phyloP scores from a whole-genome alignment of 805 yeast species.

The Wickerhamomyces alni region DNA sequence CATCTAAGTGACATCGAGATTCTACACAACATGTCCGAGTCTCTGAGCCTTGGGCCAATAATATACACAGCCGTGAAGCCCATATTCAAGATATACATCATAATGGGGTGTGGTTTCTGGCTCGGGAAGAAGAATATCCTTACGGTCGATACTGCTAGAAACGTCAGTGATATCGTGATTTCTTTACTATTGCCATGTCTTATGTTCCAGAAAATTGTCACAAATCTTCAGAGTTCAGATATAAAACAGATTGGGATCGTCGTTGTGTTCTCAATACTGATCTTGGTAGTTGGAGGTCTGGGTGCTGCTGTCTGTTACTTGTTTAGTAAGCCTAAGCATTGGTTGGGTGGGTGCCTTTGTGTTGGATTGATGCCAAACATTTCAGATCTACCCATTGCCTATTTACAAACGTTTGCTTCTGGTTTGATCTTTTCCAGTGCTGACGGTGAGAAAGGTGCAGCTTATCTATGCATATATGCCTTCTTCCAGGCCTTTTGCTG shows the following conservation, averaged over 20 bases:
- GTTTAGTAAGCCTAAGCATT: slow-evolving; percentile 42
- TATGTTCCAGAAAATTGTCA: slow-evolving; percentile 56
- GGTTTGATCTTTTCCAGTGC: slow-evolving; percentile 49
- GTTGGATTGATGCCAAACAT: slow-evolving; percentile 70
- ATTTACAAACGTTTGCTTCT: slow-evolving; percentile 53
- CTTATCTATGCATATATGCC: slow-evolving; percentile 69
- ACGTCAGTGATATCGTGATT: slow-evolving; percentile 58
- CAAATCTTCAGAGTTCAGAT: slow-evolving; percentile 55
- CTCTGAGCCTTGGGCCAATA: slow-evolving; percentile 17
- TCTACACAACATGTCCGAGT: not conserved
- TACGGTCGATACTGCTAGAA: slow-evolving; percentile 55
- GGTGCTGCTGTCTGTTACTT: slow-evolving; percentile 29
- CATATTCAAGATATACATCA: slow-evolving; percentile 66
- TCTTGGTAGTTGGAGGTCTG: slow-evolving; percentile 44
- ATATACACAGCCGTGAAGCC: slow-evolving; percentile 67
- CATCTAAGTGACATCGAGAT: too few relatives aligned
- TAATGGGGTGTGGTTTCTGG: slow-evolving; percentile 59
- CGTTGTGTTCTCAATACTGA: slow-evolving; percentile 42
- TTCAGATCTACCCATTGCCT: slow-evolving; percentile 69
- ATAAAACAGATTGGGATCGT: slow-evolving; percentile 67
- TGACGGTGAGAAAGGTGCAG: slow-evolving; percentile 67
- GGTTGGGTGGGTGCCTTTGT: slow-evolving; percentile 67
- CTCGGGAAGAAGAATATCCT: slow-evolving; percentile 54
- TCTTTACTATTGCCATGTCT: slow-evolving; percentile 61
- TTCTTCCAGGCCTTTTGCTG: slow-evolving; percentile 37